Evolutionary conservation across 2,329 filamentous ascomycete genomes (phyloP), one percentile per base, ranked within the genome.

Genomic region (Epichloe coenophiala): DNA sequence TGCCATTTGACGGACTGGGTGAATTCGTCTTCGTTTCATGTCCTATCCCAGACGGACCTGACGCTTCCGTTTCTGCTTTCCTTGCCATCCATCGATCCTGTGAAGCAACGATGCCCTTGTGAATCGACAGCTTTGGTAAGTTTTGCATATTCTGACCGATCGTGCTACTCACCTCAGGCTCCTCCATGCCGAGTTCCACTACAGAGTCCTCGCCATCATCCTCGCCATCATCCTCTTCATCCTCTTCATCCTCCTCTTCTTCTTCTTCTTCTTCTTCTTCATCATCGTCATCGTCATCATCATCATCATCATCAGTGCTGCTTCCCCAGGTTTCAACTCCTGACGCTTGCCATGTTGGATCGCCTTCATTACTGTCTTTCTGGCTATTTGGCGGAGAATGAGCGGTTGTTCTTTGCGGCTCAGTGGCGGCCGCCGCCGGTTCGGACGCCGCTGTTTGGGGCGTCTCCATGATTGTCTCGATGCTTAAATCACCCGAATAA

Each of bases 301-400:
- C 36, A 9, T 47, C 45, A 2, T 39, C 36, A 12, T 50, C 48
- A 15, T 31, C 47, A 19, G 41, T 39, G 48, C 48, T 50, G 13
- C 48, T 50, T 13, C 41, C 42, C 41, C 48, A 50, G 2, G 41
- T 40, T 19, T 50, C 48, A 21, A 50, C 42, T 36, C 41, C 41
- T 13, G 31, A 17, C 19, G 33, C 19, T 11, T 45, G n/a, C 42
- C 41, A 45, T 27, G 23, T 17, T 13, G 27, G 6, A 35, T 45
- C 41, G 2, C n/a, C 48, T 5, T 15, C 43, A 12, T 13, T 19
- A 5, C 27, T 23, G 12, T 37, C 42, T 27, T 13, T 27, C 17
- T 21, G 5, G 15, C 36, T 13, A 23, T 6, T 36, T 3, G 35
- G 12, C 23, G 37, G 37, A 15, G 39, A 31, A 39, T 15, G 44